These are phyloP conservation scores for Carpinus viminea DNA, from an alignment of 306 rosid species.

Conservation along the genomic window DNA sequence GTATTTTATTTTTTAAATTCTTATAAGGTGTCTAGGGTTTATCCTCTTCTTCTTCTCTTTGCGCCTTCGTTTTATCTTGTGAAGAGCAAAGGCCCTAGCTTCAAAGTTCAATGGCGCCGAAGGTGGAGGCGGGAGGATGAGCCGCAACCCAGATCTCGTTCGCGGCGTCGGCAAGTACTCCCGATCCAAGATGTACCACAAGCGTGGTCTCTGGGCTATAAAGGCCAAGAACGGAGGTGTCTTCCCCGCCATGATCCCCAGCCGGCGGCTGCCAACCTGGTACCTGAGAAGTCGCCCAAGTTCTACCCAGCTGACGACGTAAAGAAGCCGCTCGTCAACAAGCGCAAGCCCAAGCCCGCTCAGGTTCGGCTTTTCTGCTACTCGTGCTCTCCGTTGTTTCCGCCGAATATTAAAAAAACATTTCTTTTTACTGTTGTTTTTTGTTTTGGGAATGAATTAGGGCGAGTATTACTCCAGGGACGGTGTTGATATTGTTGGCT, in stretches of 20 bases:
- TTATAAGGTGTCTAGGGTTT: background rate
- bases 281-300: constrained; percentile 32
- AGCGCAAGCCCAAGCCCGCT: constrained; percentile 37
- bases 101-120: constrained; percentile 29
- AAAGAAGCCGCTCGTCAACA: constrained; percentile 39
- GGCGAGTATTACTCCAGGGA: constrained; percentile 36
- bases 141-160: constrained; percentile 41
- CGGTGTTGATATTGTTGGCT: constrained; percentile 39
- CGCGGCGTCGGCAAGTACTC: constrained; percentile 42
- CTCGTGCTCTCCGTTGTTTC: background rate
- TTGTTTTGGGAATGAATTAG: constrained; percentile 5
- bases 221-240: constrained; percentile 43
- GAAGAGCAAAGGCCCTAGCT: too few relatives aligned
- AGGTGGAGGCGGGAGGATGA: constrained; percentile 20
- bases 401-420: too few relatives aligned
- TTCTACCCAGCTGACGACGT: constrained; percentile 43
- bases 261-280: constrained; percentile 22
- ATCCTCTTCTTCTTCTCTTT: background rate
- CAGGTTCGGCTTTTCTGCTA: constrained; percentile 13
- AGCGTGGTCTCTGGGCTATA: constrained; percentile 45
- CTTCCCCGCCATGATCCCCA: constrained; percentile 36
- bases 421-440: too few relatives aligned
- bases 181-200: constrained; percentile 45
- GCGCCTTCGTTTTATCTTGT: background rate
- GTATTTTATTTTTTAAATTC: too few relatives aligned